Evolutionary conservation across 257 asterid species (phyloP).

Genomic region (Jasminum sambac): DNA sequence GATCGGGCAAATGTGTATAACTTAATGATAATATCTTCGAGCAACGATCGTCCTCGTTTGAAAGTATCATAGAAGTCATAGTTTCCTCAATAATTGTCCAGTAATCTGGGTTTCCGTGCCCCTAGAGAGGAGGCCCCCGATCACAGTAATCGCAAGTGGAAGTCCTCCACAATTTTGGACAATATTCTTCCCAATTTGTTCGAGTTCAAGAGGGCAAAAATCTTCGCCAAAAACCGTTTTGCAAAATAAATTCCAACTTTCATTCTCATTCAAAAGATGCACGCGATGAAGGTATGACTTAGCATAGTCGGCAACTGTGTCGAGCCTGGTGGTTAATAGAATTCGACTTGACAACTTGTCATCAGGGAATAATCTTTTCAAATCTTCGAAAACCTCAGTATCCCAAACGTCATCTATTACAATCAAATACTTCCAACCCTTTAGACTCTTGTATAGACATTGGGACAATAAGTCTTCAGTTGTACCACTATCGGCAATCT

Average conservation of each 20-base stretch:
- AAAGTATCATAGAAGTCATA: neutral
- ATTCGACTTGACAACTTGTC: no score
- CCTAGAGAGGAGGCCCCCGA: neutral
- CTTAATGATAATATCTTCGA: neutral
- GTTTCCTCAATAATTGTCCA: slow-evolving; percentile 1
- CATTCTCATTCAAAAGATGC: neutral
- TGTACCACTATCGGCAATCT: neutral
- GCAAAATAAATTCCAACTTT: slow-evolving; percentile 3
- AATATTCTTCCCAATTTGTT: neutral
- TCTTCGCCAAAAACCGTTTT: slow-evolving; percentile 1
- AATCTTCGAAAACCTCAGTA: neutral
- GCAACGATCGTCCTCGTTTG: neutral
- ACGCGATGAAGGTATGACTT: neutral
- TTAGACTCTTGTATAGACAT: no score
- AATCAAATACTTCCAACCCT: no score
- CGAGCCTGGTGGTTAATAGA: no score
- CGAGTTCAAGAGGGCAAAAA: neutral
- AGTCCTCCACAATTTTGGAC: neutral
- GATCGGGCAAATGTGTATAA: neutral
- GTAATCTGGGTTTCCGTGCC: neutral
- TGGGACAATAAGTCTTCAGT: no score
- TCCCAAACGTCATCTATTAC: neutral
- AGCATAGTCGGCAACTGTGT: no score
- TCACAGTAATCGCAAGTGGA: neutral
- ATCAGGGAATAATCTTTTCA: no score